Evolutionary conservation across 1,139 yeast species (phyloP).

Genomic region (Suhomyces terraborum): DNA sequence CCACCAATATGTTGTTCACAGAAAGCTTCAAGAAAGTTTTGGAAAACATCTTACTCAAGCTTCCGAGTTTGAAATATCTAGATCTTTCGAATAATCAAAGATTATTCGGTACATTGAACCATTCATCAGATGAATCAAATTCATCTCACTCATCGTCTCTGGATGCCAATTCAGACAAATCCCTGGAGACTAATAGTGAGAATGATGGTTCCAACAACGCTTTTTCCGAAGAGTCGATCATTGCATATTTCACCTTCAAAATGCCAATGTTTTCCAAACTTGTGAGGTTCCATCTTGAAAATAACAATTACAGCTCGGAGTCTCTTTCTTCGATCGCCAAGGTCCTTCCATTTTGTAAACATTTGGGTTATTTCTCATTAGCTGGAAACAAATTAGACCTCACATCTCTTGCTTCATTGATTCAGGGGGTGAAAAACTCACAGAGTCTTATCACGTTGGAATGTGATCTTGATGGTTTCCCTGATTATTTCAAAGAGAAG

Average conservation of each 20-base stretch:
- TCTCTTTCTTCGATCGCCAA: constrained; percentile 60
- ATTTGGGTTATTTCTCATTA: constrained; percentile 59
- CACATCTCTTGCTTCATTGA: constrained; percentile 40
- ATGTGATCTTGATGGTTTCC: constrained; percentile 41
- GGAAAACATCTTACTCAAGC: constrained; percentile 35
- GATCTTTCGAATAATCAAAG: constrained; percentile 68
- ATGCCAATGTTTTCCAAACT: constrained; percentile 62
- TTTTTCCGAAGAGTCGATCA: constrained; percentile 24
- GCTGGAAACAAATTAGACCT: constrained; percentile 59
- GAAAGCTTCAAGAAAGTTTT: constrained; percentile 35
- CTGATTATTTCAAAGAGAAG: constrained; percentile 52
- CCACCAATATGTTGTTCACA: constrained; percentile 46
- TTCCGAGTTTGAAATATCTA: constrained; percentile 60
- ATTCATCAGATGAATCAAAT: background rate
- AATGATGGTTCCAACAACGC: background rate
- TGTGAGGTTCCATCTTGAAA: constrained; percentile 61
- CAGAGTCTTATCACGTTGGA: constrained; percentile 43
- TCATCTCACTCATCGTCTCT: constrained; percentile 1
- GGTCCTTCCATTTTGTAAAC: constrained; percentile 60
- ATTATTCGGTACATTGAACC: constrained; percentile 42
- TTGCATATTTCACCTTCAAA: constrained; percentile 49
- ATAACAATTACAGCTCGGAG: constrained; percentile 51
- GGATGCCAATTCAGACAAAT: background rate
- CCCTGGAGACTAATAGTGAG: background rate
- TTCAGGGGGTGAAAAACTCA: constrained; percentile 46